These are phyloP conservation scores for Tetragonia tetragonoides DNA, from an alignment of 148 eudicot species.

Conservation along the genomic window DNA sequence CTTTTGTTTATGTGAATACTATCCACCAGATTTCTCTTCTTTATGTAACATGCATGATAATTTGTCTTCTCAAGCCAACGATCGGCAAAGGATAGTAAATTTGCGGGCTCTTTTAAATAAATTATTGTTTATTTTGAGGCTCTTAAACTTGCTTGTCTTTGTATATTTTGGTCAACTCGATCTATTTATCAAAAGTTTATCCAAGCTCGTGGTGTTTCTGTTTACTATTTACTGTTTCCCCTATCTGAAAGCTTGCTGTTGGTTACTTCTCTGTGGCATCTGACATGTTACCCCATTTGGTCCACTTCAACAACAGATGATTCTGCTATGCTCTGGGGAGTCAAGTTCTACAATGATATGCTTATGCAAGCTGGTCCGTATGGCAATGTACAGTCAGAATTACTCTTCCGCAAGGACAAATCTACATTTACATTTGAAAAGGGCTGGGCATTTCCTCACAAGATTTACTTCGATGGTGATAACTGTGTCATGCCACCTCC, in stretches of 20 bases:
- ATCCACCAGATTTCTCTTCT: no score
- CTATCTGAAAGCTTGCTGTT: neutral
- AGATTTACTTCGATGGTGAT: slow-evolving; percentile 71
- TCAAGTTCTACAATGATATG: slow-evolving; percentile 58
- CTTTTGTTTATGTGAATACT: no score
- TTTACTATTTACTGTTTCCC: neutral
- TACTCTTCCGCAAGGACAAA: slow-evolving; percentile 51
- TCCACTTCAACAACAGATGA: slow-evolving; percentile 38
- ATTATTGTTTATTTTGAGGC: neutral
- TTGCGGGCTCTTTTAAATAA: neutral
- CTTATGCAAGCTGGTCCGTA: slow-evolving; percentile 52
- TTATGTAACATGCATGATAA: no score
- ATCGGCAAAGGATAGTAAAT: no score
- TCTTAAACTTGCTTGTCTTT: neutral
- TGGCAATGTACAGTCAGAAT: slow-evolving; percentile 59
- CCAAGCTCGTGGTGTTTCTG: no score
- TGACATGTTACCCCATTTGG: no score
- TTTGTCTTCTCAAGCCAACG: no score
- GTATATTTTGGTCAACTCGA: neutral
- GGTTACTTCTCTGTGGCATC: no score
- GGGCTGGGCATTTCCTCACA: slow-evolving; percentile 72
- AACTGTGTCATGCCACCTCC: slow-evolving; percentile 73
- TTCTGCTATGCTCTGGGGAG: slow-evolving; percentile 60
- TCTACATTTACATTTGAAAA: slow-evolving; percentile 51
- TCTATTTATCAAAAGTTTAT: neutral